Conservation (phyloP, 805 yeast genomes). For the Dipodascopsis uninucleata region DNA sequence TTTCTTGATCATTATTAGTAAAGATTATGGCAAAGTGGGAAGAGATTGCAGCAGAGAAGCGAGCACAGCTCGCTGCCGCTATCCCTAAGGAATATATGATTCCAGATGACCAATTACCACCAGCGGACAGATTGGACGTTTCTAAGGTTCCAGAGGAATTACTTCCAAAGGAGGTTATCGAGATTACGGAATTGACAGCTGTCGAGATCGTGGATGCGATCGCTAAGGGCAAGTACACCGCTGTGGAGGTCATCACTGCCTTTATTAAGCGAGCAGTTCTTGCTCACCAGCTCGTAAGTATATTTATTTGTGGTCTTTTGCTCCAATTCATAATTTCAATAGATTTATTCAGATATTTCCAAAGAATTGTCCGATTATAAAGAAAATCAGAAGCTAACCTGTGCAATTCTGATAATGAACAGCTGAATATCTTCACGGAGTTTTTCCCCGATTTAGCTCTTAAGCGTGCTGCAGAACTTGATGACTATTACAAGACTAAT, state of each 20-base stretch:
- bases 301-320: too few species aligned
- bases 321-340: neutral
- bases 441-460: constrained; percentile 58
- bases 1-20: neutral
- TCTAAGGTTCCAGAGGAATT: constrained; percentile 25
- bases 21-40: constrained; percentile 18
- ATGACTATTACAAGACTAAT: constrained; percentile 44
- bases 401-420: too few species aligned
- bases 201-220: constrained; percentile 27
- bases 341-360: neutral
- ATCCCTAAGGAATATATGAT: constrained; percentile 27
- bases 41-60: constrained; percentile 25
- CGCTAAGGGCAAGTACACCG: constrained; percentile 38
- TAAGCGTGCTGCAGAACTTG: constrained; percentile 52
- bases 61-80: constrained; percentile 24
- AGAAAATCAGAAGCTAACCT: constrained; percentile 38
- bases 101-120: constrained; percentile 29
- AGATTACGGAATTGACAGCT: constrained; percentile 31
- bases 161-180: constrained; percentile 28
- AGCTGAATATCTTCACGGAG: constrained; percentile 35
- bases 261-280: constrained; percentile 57
- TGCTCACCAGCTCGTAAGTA: constrained; percentile 52
- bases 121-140: constrained; percentile 25
- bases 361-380: neutral
- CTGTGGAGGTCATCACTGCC: constrained; percentile 50